Conservation (phyloP, 192 early-diverging fungal species). For the Gonapodya sp. region DNA sequence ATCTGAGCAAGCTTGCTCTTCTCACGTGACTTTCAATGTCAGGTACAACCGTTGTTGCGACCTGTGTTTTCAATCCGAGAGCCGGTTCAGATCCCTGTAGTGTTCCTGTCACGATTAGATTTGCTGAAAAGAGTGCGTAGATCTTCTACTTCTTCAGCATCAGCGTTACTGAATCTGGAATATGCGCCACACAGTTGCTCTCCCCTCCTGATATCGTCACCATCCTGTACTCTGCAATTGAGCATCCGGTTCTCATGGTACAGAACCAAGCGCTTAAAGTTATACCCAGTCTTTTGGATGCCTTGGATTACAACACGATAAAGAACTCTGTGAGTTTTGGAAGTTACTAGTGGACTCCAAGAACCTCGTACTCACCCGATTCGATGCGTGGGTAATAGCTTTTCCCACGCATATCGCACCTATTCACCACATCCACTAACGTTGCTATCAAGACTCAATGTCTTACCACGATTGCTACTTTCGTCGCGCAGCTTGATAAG, state of each 20-base stretch:
- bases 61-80: conserved; percentile 29
- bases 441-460: neutral
- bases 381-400: no score
- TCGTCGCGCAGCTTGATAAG: conserved; percentile 60
- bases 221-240: conserved; percentile 55
- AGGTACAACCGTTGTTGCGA: conserved; percentile 15
- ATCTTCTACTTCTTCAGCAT: neutral
- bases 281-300: conserved; percentile 8
- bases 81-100: conserved; percentile 56
- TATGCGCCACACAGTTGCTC: neutral
- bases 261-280: conserved; percentile 37
- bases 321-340: neutral
- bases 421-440: neutral
- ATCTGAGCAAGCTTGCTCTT: conserved; percentile 48
- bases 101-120: conserved; percentile 38
- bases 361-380: neutral
- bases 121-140: neutral
- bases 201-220: conserved; percentile 53
- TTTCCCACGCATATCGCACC: neutral
- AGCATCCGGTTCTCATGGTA: conserved; percentile 36
- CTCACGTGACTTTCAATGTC: conserved; percentile 15
- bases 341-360: neutral
- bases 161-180: neutral
- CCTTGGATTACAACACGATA: conserved; percentile 16
- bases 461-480: conserved; percentile 54